Conservation (phyloP, 371 early-diverging fungal genomes). For the Apophysomyces variabilis region DNA sequence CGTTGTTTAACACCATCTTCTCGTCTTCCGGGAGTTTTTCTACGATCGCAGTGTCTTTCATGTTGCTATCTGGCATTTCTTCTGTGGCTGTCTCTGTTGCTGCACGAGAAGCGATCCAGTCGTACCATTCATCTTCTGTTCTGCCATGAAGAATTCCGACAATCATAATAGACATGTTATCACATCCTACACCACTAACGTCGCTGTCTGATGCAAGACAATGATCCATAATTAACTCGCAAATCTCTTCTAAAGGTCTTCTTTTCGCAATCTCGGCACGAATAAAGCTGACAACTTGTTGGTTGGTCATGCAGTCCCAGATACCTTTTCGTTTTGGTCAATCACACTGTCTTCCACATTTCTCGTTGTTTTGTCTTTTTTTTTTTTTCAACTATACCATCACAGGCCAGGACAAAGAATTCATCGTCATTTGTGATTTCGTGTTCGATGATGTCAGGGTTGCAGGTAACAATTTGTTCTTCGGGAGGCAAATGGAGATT, state of each 20-base stretch:
- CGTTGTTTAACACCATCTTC: not conserved
- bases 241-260: constrained; percentile 64
- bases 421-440: constrained; percentile 76
- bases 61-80: constrained; percentile 18
- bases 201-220: constrained; percentile 90
- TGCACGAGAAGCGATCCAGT: constrained; percentile 40
- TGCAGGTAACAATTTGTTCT: constrained; percentile 88
- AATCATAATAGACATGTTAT: constrained; percentile 98
- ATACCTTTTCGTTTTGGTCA: too few relatives aligned
- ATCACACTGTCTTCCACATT: constrained; percentile 56
- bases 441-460: constrained; percentile 82
- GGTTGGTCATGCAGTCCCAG: constrained; percentile 96
- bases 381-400: constrained; percentile 62
- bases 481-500: constrained; percentile 75
- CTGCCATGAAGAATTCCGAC: constrained; percentile 85
- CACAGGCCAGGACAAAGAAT: constrained; percentile 95
- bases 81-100: constrained; percentile 24
- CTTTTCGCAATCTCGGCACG: constrained; percentile 65
- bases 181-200: constrained; percentile 91
- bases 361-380: constrained; percentile 22
- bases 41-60: not conserved
- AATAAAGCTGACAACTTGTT: constrained; percentile 87
- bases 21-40: not conserved
- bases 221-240: constrained; percentile 89
- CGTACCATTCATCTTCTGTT: constrained; percentile 76